These are phyloP conservation scores for Hypholoma sublateritium DNA, from an alignment of 768 basidiomycete species.

Conservation along the genomic window DNA sequence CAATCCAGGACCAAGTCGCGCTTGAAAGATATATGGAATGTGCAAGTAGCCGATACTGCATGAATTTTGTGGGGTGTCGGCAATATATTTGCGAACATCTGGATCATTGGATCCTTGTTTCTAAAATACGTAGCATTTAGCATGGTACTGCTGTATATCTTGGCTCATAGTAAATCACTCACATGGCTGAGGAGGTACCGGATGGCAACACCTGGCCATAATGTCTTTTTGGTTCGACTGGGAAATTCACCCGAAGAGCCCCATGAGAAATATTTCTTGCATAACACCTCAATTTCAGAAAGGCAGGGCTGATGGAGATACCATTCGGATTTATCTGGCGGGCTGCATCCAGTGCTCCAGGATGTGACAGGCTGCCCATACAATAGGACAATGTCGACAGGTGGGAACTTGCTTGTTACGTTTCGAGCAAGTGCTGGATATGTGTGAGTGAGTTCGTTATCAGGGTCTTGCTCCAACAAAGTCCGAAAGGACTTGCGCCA, in stretches of 20 bases:
- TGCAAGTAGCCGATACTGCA: neutral
- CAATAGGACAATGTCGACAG: neutral
- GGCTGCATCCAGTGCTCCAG: neutral
- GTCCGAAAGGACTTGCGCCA: neutral
- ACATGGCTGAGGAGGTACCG: constrained; percentile 9
- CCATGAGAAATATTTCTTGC: constrained; percentile 18
- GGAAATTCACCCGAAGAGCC: neutral
- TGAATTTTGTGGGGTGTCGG: neutral
- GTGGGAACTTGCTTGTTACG: neutral
- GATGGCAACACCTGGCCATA: constrained; percentile 14
- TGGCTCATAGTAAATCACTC: neutral
- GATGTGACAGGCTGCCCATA: neutral
- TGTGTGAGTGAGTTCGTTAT: neutral
- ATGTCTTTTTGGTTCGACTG: neutral
- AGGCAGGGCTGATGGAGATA: neutral
- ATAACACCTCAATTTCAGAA: neutral
- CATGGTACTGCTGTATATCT: neutral
- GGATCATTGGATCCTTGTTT: neutral
- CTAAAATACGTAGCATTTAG: neutral
- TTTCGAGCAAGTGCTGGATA: neutral
- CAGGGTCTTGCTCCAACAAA: neutral
- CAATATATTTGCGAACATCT: neutral
- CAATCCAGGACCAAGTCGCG: neutral
- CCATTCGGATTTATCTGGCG: neutral
- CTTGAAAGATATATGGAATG: neutral